Percentiles rank a stretch among this genome's conserved stretches.
Evolutionary conservation across 2,329 filamentous ascomycete genomes (phyloP).

Genomic region (Didymella pomorum): DNA sequence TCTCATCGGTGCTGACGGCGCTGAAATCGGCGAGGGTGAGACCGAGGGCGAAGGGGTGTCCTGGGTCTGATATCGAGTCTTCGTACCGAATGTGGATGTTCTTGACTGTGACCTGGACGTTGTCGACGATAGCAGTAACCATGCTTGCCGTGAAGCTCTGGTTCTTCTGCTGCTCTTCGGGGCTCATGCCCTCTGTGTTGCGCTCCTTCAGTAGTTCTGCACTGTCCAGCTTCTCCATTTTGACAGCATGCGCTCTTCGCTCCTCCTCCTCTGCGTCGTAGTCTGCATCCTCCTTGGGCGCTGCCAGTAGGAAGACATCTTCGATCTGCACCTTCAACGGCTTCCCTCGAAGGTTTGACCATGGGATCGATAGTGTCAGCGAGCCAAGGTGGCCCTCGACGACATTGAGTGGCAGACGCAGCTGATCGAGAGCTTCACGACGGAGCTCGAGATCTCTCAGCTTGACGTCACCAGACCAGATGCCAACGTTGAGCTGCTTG

Average conservation of each 20-base stretch:
- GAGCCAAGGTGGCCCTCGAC: constrained; percentile 92
- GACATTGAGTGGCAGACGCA: constrained; percentile 95
- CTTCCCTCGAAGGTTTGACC: constrained; percentile 94
- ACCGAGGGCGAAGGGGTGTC: constrained; percentile 92
- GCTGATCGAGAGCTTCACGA: constrained; percentile 93
- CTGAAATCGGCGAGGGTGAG: constrained; percentile 95
- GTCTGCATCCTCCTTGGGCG: constrained; percentile 92
- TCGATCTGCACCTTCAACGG: constrained; percentile 95
- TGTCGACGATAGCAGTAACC: constrained; percentile 96
- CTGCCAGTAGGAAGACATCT: constrained; percentile 94
- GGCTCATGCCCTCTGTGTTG: constrained; percentile 89
- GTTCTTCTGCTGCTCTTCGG: constrained; percentile 95
- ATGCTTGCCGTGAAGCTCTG: constrained; percentile 97
- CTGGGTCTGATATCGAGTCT: constrained; percentile 92
- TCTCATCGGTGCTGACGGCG: constrained; percentile 90
- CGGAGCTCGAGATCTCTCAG: constrained; percentile 90
- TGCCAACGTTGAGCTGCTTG: constrained; percentile 95
- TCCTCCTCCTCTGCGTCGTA: constrained; percentile 95
- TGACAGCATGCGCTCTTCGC: constrained; percentile 83
- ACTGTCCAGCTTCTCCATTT: constrained; percentile 98
- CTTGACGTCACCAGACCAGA: constrained; percentile 98
- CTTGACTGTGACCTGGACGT: constrained; percentile 95
- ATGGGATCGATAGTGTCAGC: constrained; percentile 91
- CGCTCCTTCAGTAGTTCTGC: constrained; percentile 93
- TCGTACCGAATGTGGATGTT: constrained; percentile 99